Evolutionary conservation across 768 basidiomycete species (phyloP).

Genomic region (Cystobasidium ongulense): DNA sequence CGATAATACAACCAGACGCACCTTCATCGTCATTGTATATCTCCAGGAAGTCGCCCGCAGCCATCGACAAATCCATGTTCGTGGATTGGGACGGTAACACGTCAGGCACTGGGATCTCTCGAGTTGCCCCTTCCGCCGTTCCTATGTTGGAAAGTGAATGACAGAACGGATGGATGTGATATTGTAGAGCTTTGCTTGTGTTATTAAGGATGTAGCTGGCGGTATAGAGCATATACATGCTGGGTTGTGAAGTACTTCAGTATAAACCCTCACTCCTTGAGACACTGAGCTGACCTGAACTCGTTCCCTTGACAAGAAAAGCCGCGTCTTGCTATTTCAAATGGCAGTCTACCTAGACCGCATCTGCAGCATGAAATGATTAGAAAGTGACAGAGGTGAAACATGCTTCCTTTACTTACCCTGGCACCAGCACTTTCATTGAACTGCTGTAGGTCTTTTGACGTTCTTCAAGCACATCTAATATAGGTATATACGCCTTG

Average conservation of each 20-base stretch:
- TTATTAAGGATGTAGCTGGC: conserved; percentile 27
- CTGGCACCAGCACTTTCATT: conserved; percentile 12
- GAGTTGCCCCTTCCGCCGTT: not conserved
- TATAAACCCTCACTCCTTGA: no score
- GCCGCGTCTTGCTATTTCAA: conserved; percentile 28
- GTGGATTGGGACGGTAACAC: conserved; percentile 10
- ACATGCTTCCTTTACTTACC: conserved; percentile 10
- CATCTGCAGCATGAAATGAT: not conserved
- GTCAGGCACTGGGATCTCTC: conserved; percentile 24
- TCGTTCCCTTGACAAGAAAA: conserved; percentile 32
- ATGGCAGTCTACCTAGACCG: conserved; percentile 31
- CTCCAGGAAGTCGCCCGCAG: conserved; percentile 31
- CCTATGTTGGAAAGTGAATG: conserved; percentile 31
- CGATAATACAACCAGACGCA: not conserved
- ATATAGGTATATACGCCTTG: conserved; percentile 9
- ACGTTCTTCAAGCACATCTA: conserved; percentile 7
- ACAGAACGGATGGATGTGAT: conserved; percentile 28
- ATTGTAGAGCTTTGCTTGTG: not conserved
- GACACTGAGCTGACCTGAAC: conserved; percentile 19
- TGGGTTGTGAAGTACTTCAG: not conserved
- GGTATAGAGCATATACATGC: conserved; percentile 33
- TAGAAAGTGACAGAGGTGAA: not conserved
- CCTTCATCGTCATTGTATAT: conserved; percentile 20
- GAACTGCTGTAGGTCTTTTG: not conserved
- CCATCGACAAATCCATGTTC: conserved; percentile 27